These are phyloP conservation scores for Ceratocystis ficicola DNA, from an alignment of 2,329 filamentous ascomycete species.

Conservation along the genomic window DNA sequence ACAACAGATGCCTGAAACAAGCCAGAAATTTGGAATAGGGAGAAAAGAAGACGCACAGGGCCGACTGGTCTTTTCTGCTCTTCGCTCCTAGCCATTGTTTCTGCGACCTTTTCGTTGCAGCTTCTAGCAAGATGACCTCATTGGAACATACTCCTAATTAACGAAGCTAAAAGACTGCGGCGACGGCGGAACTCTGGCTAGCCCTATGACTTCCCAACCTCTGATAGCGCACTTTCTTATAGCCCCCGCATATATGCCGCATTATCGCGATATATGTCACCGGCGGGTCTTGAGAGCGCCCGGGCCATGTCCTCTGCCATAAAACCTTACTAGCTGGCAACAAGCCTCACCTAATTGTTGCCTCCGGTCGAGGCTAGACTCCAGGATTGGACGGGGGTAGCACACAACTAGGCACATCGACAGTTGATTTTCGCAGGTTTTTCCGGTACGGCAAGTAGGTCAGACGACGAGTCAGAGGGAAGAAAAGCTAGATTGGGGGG, in stretches of 20 bases:
- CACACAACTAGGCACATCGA: background rate
- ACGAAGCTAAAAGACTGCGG: background rate
- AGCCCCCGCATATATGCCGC: constrained; percentile 10
- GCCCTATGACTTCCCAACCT: background rate
- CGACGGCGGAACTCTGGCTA: background rate
- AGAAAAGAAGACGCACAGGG: too few species aligned
- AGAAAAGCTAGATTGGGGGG: background rate
- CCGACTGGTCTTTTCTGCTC: background rate
- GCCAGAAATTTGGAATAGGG: too few species aligned
- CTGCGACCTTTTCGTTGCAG: background rate
- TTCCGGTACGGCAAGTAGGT: background rate
- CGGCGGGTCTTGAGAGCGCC: background rate
- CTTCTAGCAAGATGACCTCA: constrained; percentile 1
- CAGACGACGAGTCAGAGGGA: background rate
- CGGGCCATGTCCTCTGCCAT: background rate
- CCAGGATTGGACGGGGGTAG: background rate
- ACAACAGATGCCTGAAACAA: too few species aligned
- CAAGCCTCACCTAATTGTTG: background rate
- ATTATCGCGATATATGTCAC: constrained; percentile 7
- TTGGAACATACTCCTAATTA: background rate
- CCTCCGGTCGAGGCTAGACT: constrained; percentile 2
- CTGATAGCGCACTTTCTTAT: background rate
- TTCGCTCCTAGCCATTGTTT: constrained; percentile 8
- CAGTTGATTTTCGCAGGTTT: background rate
- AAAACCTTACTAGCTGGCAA: background rate